phyloP scores from a whole-genome alignment of 2,329 filamentous ascomycete species.

The Ceratocystis diversiconidia region DNA sequence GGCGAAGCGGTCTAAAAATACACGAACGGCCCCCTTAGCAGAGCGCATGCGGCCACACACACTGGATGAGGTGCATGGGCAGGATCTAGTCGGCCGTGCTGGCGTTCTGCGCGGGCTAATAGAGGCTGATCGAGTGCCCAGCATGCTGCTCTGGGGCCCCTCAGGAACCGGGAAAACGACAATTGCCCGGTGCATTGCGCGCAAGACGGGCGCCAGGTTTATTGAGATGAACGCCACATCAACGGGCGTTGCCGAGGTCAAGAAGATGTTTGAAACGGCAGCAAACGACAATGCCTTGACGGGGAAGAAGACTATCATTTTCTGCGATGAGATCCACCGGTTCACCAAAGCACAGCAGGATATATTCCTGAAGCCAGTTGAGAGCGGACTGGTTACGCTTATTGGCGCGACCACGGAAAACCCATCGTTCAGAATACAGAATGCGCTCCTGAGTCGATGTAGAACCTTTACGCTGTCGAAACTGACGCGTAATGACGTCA shows the following conservation, averaged over 20 bases:
- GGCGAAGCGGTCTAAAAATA: conserved; percentile 51
- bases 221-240: conserved; percentile 93
- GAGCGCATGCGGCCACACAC: conserved; percentile 82
- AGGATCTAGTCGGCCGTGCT: conserved; percentile 72
- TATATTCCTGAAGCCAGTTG: conserved; percentile 83
- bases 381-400: conserved; percentile 76
- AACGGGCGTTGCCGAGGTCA: conserved; percentile 76
- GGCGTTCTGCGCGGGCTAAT: conserved; percentile 82
- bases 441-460: conserved; percentile 75
- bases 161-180: conserved; percentile 79
- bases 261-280: conserved; percentile 80
- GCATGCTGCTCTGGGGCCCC: conserved; percentile 86
- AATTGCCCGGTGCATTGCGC: conserved; percentile 80
- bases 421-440: conserved; percentile 83
- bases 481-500: conserved; percentile 57
- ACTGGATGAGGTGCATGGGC: conserved; percentile 77
- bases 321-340: conserved; percentile 92
- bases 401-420: conserved; percentile 97
- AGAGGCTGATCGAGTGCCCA: conserved; percentile 71
- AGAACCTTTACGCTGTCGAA: conserved; percentile 77
- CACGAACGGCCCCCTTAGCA: conserved; percentile 67
- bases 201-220: conserved; percentile 69
- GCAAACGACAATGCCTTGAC: conserved; percentile 65
- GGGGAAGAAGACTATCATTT: conserved; percentile 84
- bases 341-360: conserved; percentile 91